These are phyloP conservation scores for Verbascum thapsus DNA, from an alignment of 257 asterid species.

Conservation along the genomic window DNA sequence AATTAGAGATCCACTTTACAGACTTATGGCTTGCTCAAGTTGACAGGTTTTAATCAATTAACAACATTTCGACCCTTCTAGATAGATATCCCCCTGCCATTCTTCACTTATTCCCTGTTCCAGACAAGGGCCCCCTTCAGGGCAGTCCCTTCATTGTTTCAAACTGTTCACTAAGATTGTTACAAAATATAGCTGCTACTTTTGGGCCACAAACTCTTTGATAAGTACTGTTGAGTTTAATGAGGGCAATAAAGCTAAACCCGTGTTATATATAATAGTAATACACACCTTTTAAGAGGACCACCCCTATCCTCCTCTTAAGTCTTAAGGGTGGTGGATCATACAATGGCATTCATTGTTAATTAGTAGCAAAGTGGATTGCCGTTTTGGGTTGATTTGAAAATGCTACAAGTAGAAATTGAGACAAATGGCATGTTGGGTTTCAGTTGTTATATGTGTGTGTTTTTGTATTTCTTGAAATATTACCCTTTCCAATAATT, in stretches of 20 bases:
- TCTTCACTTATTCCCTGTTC: neutral
- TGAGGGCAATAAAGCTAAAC: conserved; percentile 16
- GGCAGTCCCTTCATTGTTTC: neutral
- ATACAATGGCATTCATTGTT: too few species aligned
- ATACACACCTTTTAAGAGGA: neutral
- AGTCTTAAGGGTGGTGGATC: conserved; percentile 6
- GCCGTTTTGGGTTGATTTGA: neutral
- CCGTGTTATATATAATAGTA: neutral
- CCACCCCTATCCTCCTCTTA: conserved; percentile 24
- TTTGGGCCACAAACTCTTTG: conserved; percentile 22
- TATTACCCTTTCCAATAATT: too few species aligned
- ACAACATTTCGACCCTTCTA: neutral
- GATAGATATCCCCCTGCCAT: neutral
- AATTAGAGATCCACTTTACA: neutral
- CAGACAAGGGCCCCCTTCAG: conserved; percentile 4
- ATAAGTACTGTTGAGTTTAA: conserved; percentile 18
- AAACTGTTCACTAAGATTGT: neutral
- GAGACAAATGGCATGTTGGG: conserved; percentile 29
- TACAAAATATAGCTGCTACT: neutral
- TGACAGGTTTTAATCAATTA: neutral
- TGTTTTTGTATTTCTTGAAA: too few species aligned
- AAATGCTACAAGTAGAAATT: neutral
- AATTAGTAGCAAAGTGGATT: neutral
- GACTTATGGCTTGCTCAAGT: neutral
- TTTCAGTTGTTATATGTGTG: neutral